Conservation (phyloP, 202 grass and related monocot genomes). For the Dendrocalamus latiflorus region DNA sequence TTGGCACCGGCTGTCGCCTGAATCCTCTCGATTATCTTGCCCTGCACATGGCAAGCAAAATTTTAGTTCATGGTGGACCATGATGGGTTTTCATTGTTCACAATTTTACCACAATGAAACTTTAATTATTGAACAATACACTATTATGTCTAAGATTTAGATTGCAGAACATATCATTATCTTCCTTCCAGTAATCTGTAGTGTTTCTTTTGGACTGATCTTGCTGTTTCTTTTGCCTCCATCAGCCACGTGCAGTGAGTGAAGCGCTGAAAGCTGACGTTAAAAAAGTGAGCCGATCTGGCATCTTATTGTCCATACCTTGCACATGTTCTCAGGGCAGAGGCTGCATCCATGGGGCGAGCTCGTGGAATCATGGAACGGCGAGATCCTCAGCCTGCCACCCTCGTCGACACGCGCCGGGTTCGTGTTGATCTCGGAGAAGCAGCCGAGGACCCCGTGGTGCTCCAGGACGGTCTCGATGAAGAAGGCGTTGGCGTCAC, state of each 20-base stretch:
- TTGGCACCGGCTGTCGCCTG: constrained; percentile 4
- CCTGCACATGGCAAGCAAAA: constrained; percentile 40
- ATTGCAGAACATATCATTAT: not conserved
- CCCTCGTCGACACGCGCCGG: constrained; percentile 45
- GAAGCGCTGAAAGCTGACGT: not conserved
- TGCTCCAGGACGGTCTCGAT: constrained; percentile 72
- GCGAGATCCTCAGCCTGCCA: constrained; percentile 64
- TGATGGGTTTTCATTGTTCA: not conserved
- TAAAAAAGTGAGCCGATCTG: constrained; percentile 1
- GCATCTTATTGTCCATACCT: constrained; percentile 46
- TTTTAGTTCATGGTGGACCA: constrained; percentile 16
- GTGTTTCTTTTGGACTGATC: not conserved
- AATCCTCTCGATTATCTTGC: constrained; percentile 68
- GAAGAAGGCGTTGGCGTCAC: constrained; percentile 80
- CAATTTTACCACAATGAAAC: constrained; percentile 3
- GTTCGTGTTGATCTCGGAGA: constrained; percentile 74
- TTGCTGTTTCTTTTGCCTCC: not conserved
- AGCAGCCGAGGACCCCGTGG: constrained; percentile 58
- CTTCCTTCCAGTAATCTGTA: not conserved
- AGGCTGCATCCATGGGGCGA: constrained; percentile 59
- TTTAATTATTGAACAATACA: not conserved
- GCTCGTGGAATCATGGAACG: constrained; percentile 42
- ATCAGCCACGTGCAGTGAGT: constrained; percentile 11
- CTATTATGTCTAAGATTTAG: not conserved
- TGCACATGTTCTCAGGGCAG: constrained; percentile 91